phyloP scores from a whole-genome alignment of 2,329 filamentous ascomycete genomes.

The Aspergillus nomiae region DNA sequence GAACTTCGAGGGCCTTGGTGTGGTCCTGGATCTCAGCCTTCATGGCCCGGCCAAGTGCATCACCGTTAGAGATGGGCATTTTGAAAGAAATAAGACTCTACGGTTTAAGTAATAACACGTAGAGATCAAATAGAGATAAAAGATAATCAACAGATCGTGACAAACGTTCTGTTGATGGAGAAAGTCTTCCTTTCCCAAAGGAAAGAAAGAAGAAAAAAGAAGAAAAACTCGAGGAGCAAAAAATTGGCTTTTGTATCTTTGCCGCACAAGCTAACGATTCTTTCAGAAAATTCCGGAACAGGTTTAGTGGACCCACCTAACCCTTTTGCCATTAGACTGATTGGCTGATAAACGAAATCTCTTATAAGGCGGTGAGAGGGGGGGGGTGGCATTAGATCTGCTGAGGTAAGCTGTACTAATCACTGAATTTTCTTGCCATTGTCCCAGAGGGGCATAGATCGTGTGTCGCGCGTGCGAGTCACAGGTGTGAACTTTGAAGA shows the following conservation, averaged over 20 bases:
- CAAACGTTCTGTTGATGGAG: conserved; percentile 60
- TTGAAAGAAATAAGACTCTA: conserved; percentile 40
- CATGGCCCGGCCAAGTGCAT: conserved; percentile 52
- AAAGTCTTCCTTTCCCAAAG: conserved; percentile 61
- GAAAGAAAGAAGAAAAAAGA: conserved; percentile 50
- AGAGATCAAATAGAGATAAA: conserved; percentile 24
- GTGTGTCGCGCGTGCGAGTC: not conserved
- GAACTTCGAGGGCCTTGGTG: conserved; percentile 73
- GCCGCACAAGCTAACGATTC: conserved; percentile 25
- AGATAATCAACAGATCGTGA: conserved; percentile 48
- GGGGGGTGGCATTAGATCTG: conserved; percentile 10
- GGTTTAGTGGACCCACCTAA: conserved; percentile 25
- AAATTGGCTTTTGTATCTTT: conserved; percentile 32
- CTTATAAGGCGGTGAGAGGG: conserved; percentile 26
- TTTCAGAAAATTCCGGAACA: conserved; percentile 14
- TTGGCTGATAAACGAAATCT: conserved; percentile 36
- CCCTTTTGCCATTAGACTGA: conserved; percentile 8
- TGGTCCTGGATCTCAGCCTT: conserved; percentile 67
- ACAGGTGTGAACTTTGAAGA: no score
- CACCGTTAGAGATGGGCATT: conserved; percentile 75
- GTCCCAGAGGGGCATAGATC: not conserved
- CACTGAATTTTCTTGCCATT: conserved; percentile 2
- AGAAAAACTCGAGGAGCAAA: conserved; percentile 37
- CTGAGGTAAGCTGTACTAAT: conserved; percentile 12
- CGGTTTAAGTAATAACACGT: conserved; percentile 28